Percentiles rank a stretch among this genome's conserved stretches.
Evolutionary conservation across 2,329 filamentous ascomycete genomes (phyloP).

Genomic region (Aspergillus quadrilineatus): DNA sequence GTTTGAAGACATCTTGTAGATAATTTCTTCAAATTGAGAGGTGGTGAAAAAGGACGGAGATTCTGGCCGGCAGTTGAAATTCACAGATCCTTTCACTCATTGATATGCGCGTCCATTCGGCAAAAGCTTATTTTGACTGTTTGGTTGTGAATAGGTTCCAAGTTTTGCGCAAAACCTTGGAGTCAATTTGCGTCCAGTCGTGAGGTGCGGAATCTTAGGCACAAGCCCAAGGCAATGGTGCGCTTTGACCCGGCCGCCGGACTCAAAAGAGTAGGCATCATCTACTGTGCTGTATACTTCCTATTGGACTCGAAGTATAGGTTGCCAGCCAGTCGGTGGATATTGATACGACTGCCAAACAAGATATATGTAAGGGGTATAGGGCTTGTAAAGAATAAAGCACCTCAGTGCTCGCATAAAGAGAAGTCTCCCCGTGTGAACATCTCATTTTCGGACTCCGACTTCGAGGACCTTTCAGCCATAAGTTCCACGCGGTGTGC

Average conservation of each 20-base stretch:
- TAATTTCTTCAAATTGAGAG: background rate
- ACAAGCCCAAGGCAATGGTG: background rate
- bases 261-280: no score
- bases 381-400: constrained; percentile 1
- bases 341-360: background rate
- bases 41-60: background rate
- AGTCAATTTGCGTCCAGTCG: background rate
- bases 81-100: no score
- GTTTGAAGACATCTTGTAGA: background rate
- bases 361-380: background rate
- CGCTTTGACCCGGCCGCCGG: no score
- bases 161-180: background rate
- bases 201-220: background rate
- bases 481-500: background rate
- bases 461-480: background rate
- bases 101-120: no score
- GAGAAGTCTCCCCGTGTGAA: background rate
- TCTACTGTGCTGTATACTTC: background rate
- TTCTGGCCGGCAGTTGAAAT: background rate
- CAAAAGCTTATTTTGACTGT: no score
- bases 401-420: constrained; percentile 1
- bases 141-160: background rate
- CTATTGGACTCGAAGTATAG: background rate
- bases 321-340: background rate
- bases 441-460: background rate